phyloP scores from a whole-genome alignment of 768 basidiomycete genomes.

The Calocybe gangraenosa region DNA sequence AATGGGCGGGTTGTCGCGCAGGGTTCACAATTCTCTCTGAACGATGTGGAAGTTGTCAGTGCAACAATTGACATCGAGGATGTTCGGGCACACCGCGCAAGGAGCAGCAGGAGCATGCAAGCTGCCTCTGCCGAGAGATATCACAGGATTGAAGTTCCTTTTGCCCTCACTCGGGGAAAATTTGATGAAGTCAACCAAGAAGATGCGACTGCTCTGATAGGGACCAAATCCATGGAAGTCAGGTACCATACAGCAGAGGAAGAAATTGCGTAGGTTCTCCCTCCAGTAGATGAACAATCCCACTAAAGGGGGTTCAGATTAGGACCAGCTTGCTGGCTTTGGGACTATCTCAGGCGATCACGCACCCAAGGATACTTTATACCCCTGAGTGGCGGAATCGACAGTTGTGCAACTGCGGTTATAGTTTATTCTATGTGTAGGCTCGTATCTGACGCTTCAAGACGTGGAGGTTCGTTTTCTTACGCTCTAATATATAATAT shows the following conservation, averaged over 20 bases:
- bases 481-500: not conserved
- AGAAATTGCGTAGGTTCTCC: constrained; percentile 84
- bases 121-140: constrained; percentile 75
- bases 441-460: constrained; percentile 77
- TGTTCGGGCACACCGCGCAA: constrained; percentile 84
- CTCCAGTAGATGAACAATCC: not conserved
- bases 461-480: constrained; percentile 50
- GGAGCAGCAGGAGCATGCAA: constrained; percentile 85
- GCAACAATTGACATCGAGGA: constrained; percentile 98
- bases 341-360: constrained; percentile 97
- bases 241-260: constrained; percentile 88
- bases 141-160: constrained; percentile 76
- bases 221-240: constrained; percentile 40
- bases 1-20: constrained; percentile 93
- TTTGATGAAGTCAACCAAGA: constrained; percentile 60
- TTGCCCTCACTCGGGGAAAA: constrained; percentile 73
- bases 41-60: constrained; percentile 93
- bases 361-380: constrained; percentile 93
- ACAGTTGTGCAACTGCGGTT: constrained; percentile 94
- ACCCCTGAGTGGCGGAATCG: constrained; percentile 93
- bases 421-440: constrained; percentile 98
- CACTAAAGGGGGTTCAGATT: constrained; percentile 43
- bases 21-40: constrained; percentile 93
- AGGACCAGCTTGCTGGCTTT: constrained; percentile 99
- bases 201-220: constrained; percentile 34